Evolutionary conservation across 2,329 filamentous ascomycete genomes (phyloP), one percentile per base, ranked within the genome.

Genomic region (Epichloe amarillans): DNA sequence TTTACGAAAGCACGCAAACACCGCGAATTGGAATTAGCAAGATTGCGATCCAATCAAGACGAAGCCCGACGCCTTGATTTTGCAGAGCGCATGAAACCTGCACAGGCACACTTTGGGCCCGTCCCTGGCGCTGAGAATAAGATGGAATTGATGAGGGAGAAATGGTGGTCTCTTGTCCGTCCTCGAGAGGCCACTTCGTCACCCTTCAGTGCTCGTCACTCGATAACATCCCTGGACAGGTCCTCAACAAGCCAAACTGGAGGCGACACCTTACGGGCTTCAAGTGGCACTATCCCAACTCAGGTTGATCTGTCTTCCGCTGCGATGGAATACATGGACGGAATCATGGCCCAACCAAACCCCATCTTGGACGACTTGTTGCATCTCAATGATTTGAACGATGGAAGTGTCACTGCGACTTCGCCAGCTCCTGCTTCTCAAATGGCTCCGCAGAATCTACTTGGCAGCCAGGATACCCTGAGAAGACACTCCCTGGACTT

Each of bases 1-100:
- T 77, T 77, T 57, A 57, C 71, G 49, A 74, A 75, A 54, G 76
- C 77, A 0, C 69, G 67, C 40, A 71, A 67, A 52, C 73, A 80
- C 53, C 71, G 78, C 5, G 70, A 72, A 7, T 63, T 68, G 0
- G 77, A 81, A 58, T 64, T 80, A 11, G 58, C 62, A 10, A 70
- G 76, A 1, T 65, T 81, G 19, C 69, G 68, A 21, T 64, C 64
- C 1, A 66, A 80, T 39, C 72, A 70, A 0, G 68, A 72, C 5
- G 76, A 74, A 14, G 74, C 74, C 2, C 65, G 67, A 14, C 66
- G 69, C 26, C 62, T 80, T 2, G 76, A 80, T 53, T 61, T 69
- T 17, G 67, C 72, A 5, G 75, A 79, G 55, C 67, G 70, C 5
- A 66, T 66, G 54, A 70, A 69, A 14, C 59, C 69, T 1, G 64